Evolutionary conservation across 2,329 filamentous ascomycete species (phyloP).

Genomic region (Epichloe glyceriae): DNA sequence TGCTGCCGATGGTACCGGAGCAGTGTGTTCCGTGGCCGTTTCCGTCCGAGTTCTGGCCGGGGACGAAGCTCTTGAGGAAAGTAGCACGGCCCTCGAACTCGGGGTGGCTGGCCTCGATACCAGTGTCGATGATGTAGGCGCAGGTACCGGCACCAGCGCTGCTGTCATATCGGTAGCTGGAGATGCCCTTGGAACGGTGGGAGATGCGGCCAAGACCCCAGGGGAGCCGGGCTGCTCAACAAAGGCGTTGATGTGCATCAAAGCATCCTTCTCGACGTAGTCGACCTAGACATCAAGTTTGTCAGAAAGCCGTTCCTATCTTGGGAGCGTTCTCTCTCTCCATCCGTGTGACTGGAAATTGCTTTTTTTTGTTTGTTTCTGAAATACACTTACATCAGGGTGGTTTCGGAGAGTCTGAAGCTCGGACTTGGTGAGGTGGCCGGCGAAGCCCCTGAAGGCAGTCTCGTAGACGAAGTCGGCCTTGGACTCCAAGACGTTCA

Average conservation of each 20-base stretch:
- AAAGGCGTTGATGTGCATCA: conserved; percentile 12
- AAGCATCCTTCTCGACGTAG: conserved; percentile 24
- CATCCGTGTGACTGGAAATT: no score
- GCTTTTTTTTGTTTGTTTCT: background rate
- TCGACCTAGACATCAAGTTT: conserved; percentile 13
- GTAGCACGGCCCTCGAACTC: conserved; percentile 24
- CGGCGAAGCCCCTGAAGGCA: conserved; percentile 15
- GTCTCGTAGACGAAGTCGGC: conserved; percentile 14
- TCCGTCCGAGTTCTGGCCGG: conserved; percentile 14
- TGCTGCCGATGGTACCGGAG: conserved; percentile 21
- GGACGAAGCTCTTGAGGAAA: conserved; percentile 17
- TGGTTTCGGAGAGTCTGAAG: conserved; percentile 12
- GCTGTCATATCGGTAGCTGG: conserved; percentile 25
- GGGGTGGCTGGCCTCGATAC: conserved; percentile 24
- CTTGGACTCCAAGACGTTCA: conserved; percentile 9
- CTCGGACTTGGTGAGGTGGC: conserved; percentile 9
- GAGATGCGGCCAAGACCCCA: conserved; percentile 24
- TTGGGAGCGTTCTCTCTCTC: no score
- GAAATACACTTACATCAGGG: conserved; percentile 11
- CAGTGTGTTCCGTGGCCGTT: conserved; percentile 31
- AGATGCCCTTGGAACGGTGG: conserved; percentile 15
- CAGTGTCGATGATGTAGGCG: conserved; percentile 34
- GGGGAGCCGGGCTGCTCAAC: conserved; percentile 11
- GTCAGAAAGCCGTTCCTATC: no score
- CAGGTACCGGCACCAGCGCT: conserved; percentile 28